These are phyloP conservation scores for Microbotryomycetes sp. DNA, from an alignment of 1,284 basidiomycete species.

Conservation along the genomic window DNA sequence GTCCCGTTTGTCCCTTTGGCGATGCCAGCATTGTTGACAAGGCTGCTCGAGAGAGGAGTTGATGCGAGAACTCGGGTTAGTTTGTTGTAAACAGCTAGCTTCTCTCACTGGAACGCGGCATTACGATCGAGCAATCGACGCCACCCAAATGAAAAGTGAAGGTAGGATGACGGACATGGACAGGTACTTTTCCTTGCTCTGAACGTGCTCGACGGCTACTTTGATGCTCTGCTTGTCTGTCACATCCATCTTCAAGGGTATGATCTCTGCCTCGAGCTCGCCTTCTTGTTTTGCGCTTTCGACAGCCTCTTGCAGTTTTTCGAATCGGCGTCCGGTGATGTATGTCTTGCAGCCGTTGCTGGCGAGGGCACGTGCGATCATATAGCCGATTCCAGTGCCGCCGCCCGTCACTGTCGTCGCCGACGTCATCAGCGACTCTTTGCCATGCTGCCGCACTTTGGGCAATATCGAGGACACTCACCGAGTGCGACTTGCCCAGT, in stretches of 20 bases:
- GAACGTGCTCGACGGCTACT: slow-evolving; percentile 16
- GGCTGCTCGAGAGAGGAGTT: slow-evolving; percentile 7
- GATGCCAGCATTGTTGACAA: neutral
- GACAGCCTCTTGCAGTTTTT: slow-evolving; percentile 37
- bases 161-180: neutral
- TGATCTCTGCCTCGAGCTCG: slow-evolving; percentile 33
- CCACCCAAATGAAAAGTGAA: neutral
- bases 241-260: slow-evolving; percentile 39
- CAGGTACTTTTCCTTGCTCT: neutral
- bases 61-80: slow-evolving; percentile 39
- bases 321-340: slow-evolving; percentile 25
- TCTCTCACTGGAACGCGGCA: slow-evolving; percentile 37
- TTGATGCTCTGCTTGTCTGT: slow-evolving; percentile 40
- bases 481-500: neutral
- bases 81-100: neutral
- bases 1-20: neutral
- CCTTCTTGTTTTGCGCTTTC: slow-evolving; percentile 16
- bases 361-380: slow-evolving; percentile 44
- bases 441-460: too few relatives aligned
- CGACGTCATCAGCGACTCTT: too few relatives aligned
- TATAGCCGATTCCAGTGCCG: slow-evolving; percentile 44
- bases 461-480: too few relatives aligned
- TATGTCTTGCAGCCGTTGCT: slow-evolving; percentile 46
- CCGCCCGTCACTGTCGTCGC: slow-evolving; percentile 44
- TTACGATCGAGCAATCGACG: slow-evolving; percentile 32